Base-by-base conservation (phyloP, 495 filamentous ascomycete species). In the Penicillium chermesinum region DNA sequence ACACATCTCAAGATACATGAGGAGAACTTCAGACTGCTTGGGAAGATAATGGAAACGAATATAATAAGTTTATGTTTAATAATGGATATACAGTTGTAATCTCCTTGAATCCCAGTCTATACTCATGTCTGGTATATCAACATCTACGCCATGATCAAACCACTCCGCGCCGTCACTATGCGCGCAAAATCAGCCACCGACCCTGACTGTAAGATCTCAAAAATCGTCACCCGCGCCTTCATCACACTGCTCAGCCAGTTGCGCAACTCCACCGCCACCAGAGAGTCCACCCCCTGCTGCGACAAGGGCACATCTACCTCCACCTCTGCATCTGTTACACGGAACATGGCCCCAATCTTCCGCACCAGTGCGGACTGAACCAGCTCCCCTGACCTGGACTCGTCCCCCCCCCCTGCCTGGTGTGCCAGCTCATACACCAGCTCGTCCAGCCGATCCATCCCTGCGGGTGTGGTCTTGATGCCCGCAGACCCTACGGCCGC, bases 101-200 rank as follows among this genome's bases (percentile, higher is more conserved):
- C 61, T 81, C 38, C 25, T 54, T 79, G 18, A 65, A 42, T 9
- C 75, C 74, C 8, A 71, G 72, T 54, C 62, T 66, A 39, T 80
- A 75, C 53, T 55, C 53, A 13, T 45, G n/a, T 13, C 20, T 30
- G 19, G 14, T 25, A 30, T 30, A 30, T 30, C 25, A 30, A 4
- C 25, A 30, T 30, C 25, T 30, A 30, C 25, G 25, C 25, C 25
- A 30, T 30, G 25, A 30, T 30, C 25, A 30, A 30, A 30, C 25
- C 25, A 30, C 25, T 30, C 25, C 25, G 25, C 25, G 25, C 25
- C 10, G 25, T 30, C 25, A 30, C 25, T 10, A 30, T 30, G 25
- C 25, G 25, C 25, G 25, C 25, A 30, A 30, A 30, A 30, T 30
- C 25, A 30, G 25, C 25, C 25, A 30, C 25, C 25, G 25, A 30